Evolutionary conservation across 805 yeast genomes (phyloP), one percentile per base, ranked within the genome.

Genomic region (Schwanniomyces pseudopolymorphus): DNA sequence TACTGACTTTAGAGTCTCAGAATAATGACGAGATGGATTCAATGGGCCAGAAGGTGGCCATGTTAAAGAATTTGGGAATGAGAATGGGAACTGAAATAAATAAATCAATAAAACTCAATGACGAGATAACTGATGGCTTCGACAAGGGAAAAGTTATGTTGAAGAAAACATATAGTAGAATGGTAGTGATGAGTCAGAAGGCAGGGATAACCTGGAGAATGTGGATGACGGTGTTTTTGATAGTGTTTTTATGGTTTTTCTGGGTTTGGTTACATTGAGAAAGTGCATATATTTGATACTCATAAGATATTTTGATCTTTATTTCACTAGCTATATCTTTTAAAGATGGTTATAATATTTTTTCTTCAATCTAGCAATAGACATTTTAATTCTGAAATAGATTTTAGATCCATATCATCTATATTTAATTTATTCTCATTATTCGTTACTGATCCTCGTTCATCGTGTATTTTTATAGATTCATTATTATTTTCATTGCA

Each of bases 121-220:
- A 72, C 47, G 74, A 70, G 11, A 67, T 73, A 44, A 63, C 72
- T 33, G 65, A 71, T 49, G 52, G 54, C 13, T 68, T 73, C 51
- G 77, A 70, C 55, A 56, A 59, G 44, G 77, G 77, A 10, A 64
- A 60, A 45, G 57, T 70, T 35, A 61, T 74, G 10, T 65, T 73
- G 53, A 71, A 70, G 47, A 67, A 68, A 51, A 73, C 78, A 1
- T 73, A 63, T 52, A 71, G 68, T 54, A 58, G 61, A 46, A 73
- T 73, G 78, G 63, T 73, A 40, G 57, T 66, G 24, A 72, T 73
- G 78, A 71, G 77, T 58, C 65, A 70, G 58, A 55, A 71, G 35
- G 77, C 77, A 11, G 78, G 78, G 2, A 70, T 73, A 39, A 61
- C 69, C 38, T 73, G 77, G 72, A 59, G 63, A 43, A 68, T 70